Conservation (phyloP, 345 rosid genomes). For the Gynandropsis gynandra region DNA sequence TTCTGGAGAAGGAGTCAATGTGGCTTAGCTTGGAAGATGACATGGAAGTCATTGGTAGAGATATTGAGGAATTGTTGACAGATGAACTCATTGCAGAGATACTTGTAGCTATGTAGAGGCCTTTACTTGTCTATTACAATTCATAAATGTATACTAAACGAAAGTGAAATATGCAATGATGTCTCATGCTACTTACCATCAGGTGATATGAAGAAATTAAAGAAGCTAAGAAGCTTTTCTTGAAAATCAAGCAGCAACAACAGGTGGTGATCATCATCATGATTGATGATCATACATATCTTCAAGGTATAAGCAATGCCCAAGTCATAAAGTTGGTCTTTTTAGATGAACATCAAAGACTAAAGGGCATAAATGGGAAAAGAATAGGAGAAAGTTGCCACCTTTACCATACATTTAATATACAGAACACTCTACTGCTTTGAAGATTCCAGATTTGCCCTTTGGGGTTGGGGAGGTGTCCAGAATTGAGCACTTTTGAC, state of each 20-base stretch:
- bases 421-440: background rate
- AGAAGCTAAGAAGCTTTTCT: conserved; percentile 8
- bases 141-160: background rate
- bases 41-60: conserved; percentile 56
- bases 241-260: conserved; percentile 3
- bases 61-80: conserved; percentile 54
- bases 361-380: no score
- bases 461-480: conserved; percentile 31
- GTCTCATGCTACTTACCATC: conserved; percentile 20
- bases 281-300: no score
- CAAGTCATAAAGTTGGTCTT: conserved; percentile 4
- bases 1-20: conserved; percentile 29
- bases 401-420: conserved; percentile 4
- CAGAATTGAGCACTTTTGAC: conserved; percentile 57
- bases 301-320: no score
- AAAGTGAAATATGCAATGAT: conserved; percentile 26
- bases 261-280: conserved; percentile 1
- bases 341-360: background rate
- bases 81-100: conserved; percentile 61
- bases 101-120: conserved; percentile 24
- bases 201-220: conserved; percentile 12
- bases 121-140: conserved; percentile 14
- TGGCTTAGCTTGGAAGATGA: conserved; percentile 59
- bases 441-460: conserved; percentile 5
- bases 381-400: background rate